These are phyloP conservation scores for Panicum hallii DNA, from an alignment of 202 grass and related monocot species.

Conservation along the genomic window DNA sequence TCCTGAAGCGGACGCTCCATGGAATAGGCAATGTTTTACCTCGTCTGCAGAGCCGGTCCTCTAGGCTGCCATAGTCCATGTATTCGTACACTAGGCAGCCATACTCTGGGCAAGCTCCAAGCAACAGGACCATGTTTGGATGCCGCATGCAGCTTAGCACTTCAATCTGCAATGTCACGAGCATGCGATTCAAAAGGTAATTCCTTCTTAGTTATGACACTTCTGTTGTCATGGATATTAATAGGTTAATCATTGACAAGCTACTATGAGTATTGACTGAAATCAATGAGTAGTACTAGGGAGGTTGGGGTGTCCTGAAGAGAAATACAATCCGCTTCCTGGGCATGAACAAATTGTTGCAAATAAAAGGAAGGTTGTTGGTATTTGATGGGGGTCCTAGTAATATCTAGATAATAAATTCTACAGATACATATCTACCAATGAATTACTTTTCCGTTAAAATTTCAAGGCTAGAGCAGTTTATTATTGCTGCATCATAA, in stretches of 20 bases:
- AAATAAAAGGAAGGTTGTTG: background rate
- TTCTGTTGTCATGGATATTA: background rate
- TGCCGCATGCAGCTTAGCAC: constrained; percentile 88
- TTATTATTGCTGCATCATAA: background rate
- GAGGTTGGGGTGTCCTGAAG: background rate
- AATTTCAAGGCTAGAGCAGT: background rate
- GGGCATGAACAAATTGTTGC: background rate
- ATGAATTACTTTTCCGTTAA: constrained; percentile 7
- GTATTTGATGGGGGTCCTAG: background rate
- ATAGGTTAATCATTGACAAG: constrained; percentile 16
- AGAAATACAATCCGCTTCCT: background rate
- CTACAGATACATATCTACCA: background rate
- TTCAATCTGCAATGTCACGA: constrained; percentile 62
- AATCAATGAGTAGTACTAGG: background rate
- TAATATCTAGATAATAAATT: constrained; percentile 20
- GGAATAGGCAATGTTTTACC: constrained; percentile 72
- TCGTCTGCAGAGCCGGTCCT: constrained; percentile 74
- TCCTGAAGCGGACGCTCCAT: constrained; percentile 82
- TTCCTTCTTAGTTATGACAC: background rate
- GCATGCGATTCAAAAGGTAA: constrained; percentile 18
- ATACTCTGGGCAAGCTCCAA: constrained; percentile 90
- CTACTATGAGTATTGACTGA: constrained; percentile 3
- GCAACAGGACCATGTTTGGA: constrained; percentile 92
- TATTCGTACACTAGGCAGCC: constrained; percentile 89
- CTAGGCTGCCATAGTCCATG: constrained; percentile 96